Evolutionary conservation across 1,284 basidiomycete genomes (phyloP), one percentile per base, ranked within the genome.

Genomic region (Singerocomus inundabilis): DNA sequence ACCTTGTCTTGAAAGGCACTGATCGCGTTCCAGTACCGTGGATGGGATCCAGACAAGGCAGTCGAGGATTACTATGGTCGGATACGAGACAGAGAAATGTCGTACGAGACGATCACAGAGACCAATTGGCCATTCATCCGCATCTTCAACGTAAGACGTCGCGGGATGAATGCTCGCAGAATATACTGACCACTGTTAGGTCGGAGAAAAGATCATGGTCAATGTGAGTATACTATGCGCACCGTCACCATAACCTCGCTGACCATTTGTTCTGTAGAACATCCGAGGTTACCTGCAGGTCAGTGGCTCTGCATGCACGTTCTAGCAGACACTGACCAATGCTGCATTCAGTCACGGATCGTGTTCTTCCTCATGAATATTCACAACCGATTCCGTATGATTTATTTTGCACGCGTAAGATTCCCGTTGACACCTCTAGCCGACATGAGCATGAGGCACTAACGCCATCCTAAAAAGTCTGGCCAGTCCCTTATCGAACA

Each of bases 331-430:
- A 15, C 55, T 48, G 38, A 49, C 37, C 32, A 9, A 54, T 40
- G 2, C 26, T 8, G 25, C 31, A 9, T 43, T 21, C 21, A 98
- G 83, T 93, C 92, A 4, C 79, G 95, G 54, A 91, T 96, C 51
- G 89, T 96, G 4, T 97, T 96, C 74, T 97, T 95, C 80, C 79
- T 97, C 52, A 98, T 97, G 96, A 98, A 97, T 68, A 98, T 96
- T 48, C 95, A 99, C 74, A 96, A 96, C 63, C 78, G 81, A 43
- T 88, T 87, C 59, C 80, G 95, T 18, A 94, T 88, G 37, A 96
- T 95, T 53, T 96, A 93, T 69, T 96, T 97, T 70, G 93, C 93
- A 6, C 75, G 93, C 40, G 93, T 95, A 62, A 53, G 87, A 68
- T 5, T 21, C 8, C 35, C 32, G 13, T 40, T 36, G 12, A 54